Conservation (phyloP, 208 protist genomes). For the Trichomonas gallinae region DNA sequence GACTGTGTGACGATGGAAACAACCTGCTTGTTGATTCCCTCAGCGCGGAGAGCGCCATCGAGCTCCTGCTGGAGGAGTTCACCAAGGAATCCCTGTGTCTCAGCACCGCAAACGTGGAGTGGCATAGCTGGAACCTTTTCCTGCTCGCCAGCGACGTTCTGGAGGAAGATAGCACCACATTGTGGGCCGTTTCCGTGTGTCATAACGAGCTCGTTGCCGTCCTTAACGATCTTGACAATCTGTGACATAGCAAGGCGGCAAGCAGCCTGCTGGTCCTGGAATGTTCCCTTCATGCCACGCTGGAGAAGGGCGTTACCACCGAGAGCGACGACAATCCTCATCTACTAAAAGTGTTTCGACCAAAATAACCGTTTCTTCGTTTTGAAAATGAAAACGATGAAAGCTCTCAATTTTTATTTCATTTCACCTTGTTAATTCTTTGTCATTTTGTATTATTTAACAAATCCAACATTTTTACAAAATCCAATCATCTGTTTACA, state of each 20-base stretch:
- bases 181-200: conserved; percentile 24
- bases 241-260: neutral
- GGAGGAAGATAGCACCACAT: conserved; percentile 9
- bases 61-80: conserved; percentile 11
- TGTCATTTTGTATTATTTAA: too few relatives aligned
- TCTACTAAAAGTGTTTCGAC: neutral
- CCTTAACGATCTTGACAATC: neutral
- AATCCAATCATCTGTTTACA: too few relatives aligned
- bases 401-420: neutral
- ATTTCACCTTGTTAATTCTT: neutral
- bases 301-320: conserved; percentile 19
- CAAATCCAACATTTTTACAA: too few relatives aligned
- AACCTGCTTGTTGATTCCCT: neutral
- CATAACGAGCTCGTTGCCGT: neutral
- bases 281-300: neutral
- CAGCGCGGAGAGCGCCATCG: neutral
- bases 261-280: neutral
- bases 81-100: conserved; percentile 9
- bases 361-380: neutral
- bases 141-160: neutral
- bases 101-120: conserved; percentile 20
- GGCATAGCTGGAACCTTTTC: conserved; percentile 15
- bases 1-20: conserved; percentile 23
- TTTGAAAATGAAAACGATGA: neutral
- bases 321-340: conserved; percentile 15